phyloP scores from a whole-genome alignment of 1,139 yeast genomes.

The Blastobotrys proliferans region DNA sequence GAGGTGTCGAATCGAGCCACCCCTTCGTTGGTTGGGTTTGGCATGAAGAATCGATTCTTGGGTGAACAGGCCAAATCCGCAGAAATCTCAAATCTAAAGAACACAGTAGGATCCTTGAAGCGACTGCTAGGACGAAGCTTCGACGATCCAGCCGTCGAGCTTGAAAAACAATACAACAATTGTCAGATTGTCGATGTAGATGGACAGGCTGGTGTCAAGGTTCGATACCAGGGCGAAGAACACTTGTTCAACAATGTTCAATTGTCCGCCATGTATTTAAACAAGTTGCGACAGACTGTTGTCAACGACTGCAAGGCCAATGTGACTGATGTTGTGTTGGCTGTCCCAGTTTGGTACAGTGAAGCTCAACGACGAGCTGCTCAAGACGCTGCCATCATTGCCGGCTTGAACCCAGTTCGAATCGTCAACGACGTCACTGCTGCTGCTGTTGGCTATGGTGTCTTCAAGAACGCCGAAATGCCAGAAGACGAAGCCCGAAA shows the following conservation, averaged over 20 bases:
- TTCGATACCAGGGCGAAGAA: slow-evolving; percentile 76
- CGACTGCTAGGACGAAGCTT: slow-evolving; percentile 78
- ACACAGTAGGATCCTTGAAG: slow-evolving; percentile 92
- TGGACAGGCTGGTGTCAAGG: slow-evolving; percentile 80
- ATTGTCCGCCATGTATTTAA: slow-evolving; percentile 89
- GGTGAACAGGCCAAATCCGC: slow-evolving; percentile 97
- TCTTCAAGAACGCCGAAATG: slow-evolving; percentile 82
- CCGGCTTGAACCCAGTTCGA: slow-evolving; percentile 97
- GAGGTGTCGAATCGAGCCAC: slow-evolving; percentile 98
- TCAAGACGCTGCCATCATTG: slow-evolving; percentile 91
- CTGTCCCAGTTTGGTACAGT: slow-evolving; percentile 97
- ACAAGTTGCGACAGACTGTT: slow-evolving; percentile 81
- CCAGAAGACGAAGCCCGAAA: slow-evolving; percentile 89
- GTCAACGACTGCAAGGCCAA: slow-evolving; percentile 67
- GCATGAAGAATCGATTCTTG: slow-evolving; percentile 78
- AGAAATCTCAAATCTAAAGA: slow-evolving; percentile 92
- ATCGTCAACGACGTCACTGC: slow-evolving; percentile 96
- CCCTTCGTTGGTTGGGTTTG: slow-evolving; percentile 92
- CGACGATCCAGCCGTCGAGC: slow-evolving; percentile 72
- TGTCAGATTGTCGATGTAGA: slow-evolving; percentile 61
- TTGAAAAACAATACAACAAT: slow-evolving; percentile 58
- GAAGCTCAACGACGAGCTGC: slow-evolving; percentile 97
- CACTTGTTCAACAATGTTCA: slow-evolving; percentile 82
- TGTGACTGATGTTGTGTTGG: slow-evolving; percentile 82
- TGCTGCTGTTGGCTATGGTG: slow-evolving; percentile 99